Evolutionary conservation across 805 yeast genomes (phyloP).

Genomic region (Sugiyamaella chiloensis): DNA sequence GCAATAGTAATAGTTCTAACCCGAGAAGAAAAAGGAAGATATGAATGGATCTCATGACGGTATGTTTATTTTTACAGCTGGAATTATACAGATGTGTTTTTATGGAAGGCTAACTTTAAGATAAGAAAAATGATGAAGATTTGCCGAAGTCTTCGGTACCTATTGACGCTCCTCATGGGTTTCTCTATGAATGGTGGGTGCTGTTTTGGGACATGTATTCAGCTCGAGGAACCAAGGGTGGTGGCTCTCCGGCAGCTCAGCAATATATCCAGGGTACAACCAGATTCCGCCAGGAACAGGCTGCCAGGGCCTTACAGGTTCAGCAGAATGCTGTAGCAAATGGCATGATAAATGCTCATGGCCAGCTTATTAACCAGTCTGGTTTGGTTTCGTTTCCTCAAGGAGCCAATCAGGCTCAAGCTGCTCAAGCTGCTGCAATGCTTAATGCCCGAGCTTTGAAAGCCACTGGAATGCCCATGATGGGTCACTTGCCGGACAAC

Average conservation of each 20-base stretch:
- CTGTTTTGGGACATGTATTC: slow-evolving; percentile 91
- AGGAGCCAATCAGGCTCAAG: slow-evolving; percentile 12
- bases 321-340: slow-evolving; percentile 24
- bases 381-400: slow-evolving; percentile 10
- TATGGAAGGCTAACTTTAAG: too few species aligned
- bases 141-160: slow-evolving; percentile 27
- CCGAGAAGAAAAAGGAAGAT: slow-evolving; percentile 17
- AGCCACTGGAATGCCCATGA: slow-evolving; percentile 6
- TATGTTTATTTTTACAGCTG: too few species aligned
- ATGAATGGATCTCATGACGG: slow-evolving; percentile 14
- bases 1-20: background rate
- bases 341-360: slow-evolving; percentile 17
- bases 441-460: slow-evolving; percentile 6
- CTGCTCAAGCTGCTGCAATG: slow-evolving; percentile 13
- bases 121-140: slow-evolving; percentile 20
- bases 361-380: slow-evolving; percentile 21
- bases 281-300: slow-evolving; percentile 45
- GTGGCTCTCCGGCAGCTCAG: slow-evolving; percentile 54
- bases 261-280: slow-evolving; percentile 62
- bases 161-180: slow-evolving; percentile 84
- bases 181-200: slow-evolving; percentile 93
- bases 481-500: slow-evolving; percentile 17
- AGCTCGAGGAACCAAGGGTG: slow-evolving; percentile 68
- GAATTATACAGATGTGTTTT: too few species aligned
- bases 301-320: slow-evolving; percentile 38